Evolutionary conservation across 2,329 filamentous ascomycete species (phyloP).

Genomic region (Tolypocladium guangdongense): DNA sequence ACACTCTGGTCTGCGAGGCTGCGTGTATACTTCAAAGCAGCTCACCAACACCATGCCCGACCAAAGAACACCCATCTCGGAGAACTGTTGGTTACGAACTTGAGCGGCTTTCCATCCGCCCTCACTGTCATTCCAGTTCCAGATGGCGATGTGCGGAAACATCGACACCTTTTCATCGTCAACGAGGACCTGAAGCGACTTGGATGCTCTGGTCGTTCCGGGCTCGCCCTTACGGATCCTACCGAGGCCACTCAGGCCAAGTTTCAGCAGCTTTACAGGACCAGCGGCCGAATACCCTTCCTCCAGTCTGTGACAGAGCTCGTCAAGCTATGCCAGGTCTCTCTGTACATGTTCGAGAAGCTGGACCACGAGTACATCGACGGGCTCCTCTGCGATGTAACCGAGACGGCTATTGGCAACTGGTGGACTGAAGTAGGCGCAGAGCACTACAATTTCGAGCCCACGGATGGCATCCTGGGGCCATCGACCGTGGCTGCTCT

Average conservation of each 20-base stretch:
- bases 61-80: slow-evolving; percentile 74
- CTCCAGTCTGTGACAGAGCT: slow-evolving; percentile 74
- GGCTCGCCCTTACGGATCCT: slow-evolving; percentile 68
- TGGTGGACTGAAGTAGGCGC: slow-evolving; percentile 95
- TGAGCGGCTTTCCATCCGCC: slow-evolving; percentile 83
- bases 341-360: slow-evolving; percentile 78
- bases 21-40: slow-evolving; percentile 73
- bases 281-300: slow-evolving; percentile 70
- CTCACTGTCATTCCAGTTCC: slow-evolving; percentile 87
- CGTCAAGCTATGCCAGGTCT: slow-evolving; percentile 83
- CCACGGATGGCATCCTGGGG: slow-evolving; percentile 82
- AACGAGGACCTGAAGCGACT: slow-evolving; percentile 90
- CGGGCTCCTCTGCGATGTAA: slow-evolving; percentile 84
- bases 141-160: slow-evolving; percentile 70
- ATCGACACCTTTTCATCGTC: slow-evolving; percentile 78
- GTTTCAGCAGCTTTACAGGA: slow-evolving; percentile 83
- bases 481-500: slow-evolving; percentile 85
- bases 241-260: slow-evolving; percentile 77
- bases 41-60: slow-evolving; percentile 76
- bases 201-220: slow-evolving; percentile 82
- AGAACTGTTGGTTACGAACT: slow-evolving; percentile 84
- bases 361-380: slow-evolving; percentile 84
- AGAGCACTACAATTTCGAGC: slow-evolving; percentile 87
- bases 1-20: slow-evolving; percentile 68
- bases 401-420: slow-evolving; percentile 78